These are phyloP conservation scores for Dendrocalamus sinicus DNA, from an alignment of 176 grass and related monocot species.

Conservation along the genomic window DNA sequence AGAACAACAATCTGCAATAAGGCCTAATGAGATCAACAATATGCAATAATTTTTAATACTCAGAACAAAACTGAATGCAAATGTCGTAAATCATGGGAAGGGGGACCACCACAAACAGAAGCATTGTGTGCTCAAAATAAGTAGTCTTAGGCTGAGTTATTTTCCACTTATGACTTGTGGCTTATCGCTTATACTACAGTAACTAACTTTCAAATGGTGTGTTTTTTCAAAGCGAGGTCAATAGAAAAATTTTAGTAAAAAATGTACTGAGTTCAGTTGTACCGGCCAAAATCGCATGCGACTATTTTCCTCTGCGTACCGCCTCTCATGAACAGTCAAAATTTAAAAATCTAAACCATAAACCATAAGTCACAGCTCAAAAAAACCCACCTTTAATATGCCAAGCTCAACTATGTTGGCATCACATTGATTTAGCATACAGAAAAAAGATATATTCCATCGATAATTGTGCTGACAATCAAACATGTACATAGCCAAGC, in stretches of 20 bases:
- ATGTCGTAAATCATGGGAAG: not conserved
- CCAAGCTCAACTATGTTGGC: constrained; percentile 1
- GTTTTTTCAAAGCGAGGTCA: too few relatives aligned
- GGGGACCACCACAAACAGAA: not conserved
- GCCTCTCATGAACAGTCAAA: too few relatives aligned
- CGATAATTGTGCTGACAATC: not conserved
- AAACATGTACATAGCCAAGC: constrained; percentile 4
- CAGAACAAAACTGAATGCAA: not conserved
- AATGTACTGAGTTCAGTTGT: too few relatives aligned
- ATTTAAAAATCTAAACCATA: too few relatives aligned
- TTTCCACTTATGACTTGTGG: too few relatives aligned
- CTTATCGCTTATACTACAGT: too few relatives aligned
- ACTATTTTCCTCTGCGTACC: too few relatives aligned
- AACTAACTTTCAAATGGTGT: too few relatives aligned
- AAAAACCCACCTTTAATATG: not conserved
- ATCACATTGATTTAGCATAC: constrained; percentile 1
- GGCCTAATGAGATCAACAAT: not conserved
- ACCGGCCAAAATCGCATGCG: too few relatives aligned
- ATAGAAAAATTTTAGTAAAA: too few relatives aligned
- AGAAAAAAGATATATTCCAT: constrained; percentile 2
- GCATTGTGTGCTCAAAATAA: constrained; percentile 26
- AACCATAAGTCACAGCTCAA: too few relatives aligned
- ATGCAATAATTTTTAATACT: constrained; percentile 16
- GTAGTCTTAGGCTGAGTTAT: not conserved
- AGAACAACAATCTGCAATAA: constrained; percentile 12